Percentiles rank a stretch among this genome's conserved stretches.
These are phyloP conservation scores for Hypoxylon intermedium DNA, from an alignment of 495 filamentous ascomycete genomes.

Conservation along the genomic window DNA sequence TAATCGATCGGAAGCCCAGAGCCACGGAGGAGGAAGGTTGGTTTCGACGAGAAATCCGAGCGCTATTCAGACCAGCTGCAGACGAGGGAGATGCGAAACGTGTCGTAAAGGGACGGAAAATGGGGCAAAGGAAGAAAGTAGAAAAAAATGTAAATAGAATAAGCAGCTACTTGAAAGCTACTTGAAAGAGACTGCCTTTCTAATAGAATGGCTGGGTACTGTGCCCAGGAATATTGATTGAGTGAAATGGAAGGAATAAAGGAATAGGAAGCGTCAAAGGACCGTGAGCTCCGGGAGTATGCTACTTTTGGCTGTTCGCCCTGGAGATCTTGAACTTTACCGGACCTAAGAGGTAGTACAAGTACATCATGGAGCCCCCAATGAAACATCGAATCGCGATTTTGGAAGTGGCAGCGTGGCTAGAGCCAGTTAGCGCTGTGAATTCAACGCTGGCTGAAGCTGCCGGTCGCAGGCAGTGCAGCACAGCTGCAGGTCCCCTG, in stretches of 20 bases:
- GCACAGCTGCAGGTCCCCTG: too few species aligned
- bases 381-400: conserved; percentile 15
- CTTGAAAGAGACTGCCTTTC: background rate
- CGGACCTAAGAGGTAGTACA: too few species aligned
- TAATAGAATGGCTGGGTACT: conserved; percentile 15
- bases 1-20: background rate
- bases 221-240: conserved; percentile 8
- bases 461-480: too few species aligned
- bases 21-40: background rate
- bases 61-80: conserved; percentile 35
- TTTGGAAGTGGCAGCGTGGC: conserved; percentile 2
- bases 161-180: conserved; percentile 2
- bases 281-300: conserved; percentile 11
- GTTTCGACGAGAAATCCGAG: conserved; percentile 30
- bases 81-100: too few species aligned
- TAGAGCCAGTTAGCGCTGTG: background rate
- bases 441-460: too few species aligned
- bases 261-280: conserved; percentile 9
- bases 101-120: background rate
- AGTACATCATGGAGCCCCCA: too few species aligned
- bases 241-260: conserved; percentile 10
- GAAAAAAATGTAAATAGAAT: background rate
- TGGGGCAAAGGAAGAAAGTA: background rate
- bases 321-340: conserved; percentile 21
- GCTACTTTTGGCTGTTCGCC: conserved; percentile 19